Percentiles rank a stretch among this genome's conserved stretches.
phyloP scores from a whole-genome alignment of 345 rosid species.

The Hibiscus syriacus region DNA sequence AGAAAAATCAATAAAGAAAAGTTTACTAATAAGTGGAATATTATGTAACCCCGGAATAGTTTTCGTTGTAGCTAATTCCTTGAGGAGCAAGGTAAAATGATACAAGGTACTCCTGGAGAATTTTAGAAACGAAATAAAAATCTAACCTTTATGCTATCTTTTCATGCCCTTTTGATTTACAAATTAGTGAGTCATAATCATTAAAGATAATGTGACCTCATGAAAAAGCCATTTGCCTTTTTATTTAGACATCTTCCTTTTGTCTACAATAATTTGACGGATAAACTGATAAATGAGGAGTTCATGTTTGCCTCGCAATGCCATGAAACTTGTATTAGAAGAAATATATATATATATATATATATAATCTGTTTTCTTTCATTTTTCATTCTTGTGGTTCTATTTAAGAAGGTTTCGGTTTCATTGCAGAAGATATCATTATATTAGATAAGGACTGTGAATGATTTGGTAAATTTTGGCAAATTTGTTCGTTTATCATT shows the following conservation, averaged over 20 bases:
- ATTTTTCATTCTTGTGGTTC: neutral
- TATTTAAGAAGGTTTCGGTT: neutral
- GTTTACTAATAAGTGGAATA: neutral
- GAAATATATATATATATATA: neutral
- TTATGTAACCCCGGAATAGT: neutral
- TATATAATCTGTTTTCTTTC: neutral
- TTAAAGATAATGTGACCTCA: neutral
- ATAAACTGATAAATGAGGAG: constrained; percentile 1
- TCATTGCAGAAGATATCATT: constrained; percentile 2
- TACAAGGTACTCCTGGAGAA: neutral
- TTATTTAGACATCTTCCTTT: neutral
- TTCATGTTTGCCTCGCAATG: neutral
- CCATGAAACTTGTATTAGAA: neutral
- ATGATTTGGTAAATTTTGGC: neutral
- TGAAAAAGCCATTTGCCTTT: neutral
- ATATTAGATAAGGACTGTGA: neutral
- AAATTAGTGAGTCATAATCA: neutral
- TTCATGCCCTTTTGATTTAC: neutral
- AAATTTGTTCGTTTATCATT: neutral
- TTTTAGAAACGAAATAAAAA: neutral
- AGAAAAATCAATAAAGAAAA: neutral
- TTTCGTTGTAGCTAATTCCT: neutral
- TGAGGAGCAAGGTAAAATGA: neutral
- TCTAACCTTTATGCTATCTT: neutral
- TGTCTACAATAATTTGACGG: neutral